Evolutionary conservation across 108 stramenopile genomes (phyloP), one percentile per base, ranked within the genome.

Genomic region (Skeletonema potamos): DNA sequence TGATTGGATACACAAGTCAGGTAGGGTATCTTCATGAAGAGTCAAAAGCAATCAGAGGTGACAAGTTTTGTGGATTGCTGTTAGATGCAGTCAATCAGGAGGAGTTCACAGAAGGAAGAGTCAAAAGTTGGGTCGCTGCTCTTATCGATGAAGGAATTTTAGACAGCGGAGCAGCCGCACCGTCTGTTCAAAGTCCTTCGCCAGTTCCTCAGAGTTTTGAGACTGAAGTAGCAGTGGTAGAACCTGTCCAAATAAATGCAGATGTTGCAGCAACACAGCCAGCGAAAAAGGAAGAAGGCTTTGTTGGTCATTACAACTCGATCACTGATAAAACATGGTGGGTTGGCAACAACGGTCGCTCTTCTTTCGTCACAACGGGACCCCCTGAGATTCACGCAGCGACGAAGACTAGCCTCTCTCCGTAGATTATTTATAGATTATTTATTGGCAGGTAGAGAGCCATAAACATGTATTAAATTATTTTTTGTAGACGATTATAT

Each of bases 11-110:
- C 36, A 90, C 88, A 2, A 79, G 80, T 41, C 74, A 77, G 13
- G 95, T 89, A 66, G 95, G 90, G 3, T 96, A 96, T 70, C 88
- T 86, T 34, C 92, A 93, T 59, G 86, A 92, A 57, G 85, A 51
- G 7, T 90, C 89, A 55, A 96, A 96, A 70, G 72, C 90, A 13
- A 84, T 88, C 69, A 86, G 90, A 26, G 95, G 88, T 58, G 94
- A 92, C 58, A 80, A 83, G 56, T 96, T 96, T 62, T 92, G 90
- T 65, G 95, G 95, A 17, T 70, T 93, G 27, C 59, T 92, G 28
- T 85, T 87, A 28, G 95, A 96, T 82, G 81, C 68, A 54, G 90
- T 91, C 15, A 96, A 96, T 69, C 89, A 92, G 71, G 91, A 93
- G 64, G 95, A 96, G 56, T 66, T 91, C 51, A 84, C 91, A 11